These are phyloP conservation scores for Pythium vanterpoolii DNA, from an alignment of 352 stramenopile genomes.

Conservation along the genomic window DNA sequence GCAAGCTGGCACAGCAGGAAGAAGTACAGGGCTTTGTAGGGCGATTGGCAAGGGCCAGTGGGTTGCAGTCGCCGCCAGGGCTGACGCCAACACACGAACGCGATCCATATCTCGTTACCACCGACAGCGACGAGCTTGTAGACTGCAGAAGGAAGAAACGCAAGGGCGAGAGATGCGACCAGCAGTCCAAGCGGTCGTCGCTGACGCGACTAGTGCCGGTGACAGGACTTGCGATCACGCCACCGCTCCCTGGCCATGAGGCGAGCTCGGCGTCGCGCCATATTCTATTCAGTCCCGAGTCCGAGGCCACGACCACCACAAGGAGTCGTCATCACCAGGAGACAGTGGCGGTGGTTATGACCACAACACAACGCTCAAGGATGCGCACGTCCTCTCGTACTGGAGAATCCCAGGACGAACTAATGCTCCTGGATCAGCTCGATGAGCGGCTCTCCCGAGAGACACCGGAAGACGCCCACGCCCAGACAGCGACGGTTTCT, in stretches of 20 bases:
- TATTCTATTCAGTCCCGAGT: conserved; percentile 46
- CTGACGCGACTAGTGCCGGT: conserved; percentile 11
- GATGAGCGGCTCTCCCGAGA: conserved; percentile 25
- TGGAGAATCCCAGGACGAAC: conserved; percentile 54
- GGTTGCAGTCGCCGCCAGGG: conserved; percentile 22
- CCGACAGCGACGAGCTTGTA: conserved; percentile 1
- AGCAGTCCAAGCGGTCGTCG: conserved; percentile 24
- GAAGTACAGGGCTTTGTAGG: conserved; percentile 75
- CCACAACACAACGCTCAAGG: background rate
- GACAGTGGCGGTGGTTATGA: background rate
- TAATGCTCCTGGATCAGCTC: conserved; percentile 57
- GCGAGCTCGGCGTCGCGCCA: conserved; percentile 34
- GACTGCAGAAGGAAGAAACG: conserved; percentile 1
- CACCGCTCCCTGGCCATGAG: background rate
- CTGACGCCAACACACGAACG: background rate
- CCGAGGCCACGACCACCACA: background rate
- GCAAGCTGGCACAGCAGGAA: conserved; percentile 56
- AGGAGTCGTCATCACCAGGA: background rate
- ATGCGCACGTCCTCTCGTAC: background rate
- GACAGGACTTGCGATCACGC: background rate
- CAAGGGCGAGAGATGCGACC: background rate
- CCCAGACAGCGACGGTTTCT: conserved; percentile 2
- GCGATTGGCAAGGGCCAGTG: conserved; percentile 49
- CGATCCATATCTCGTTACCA: background rate
- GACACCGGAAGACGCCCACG: background rate